A percentile compares a stretch with the other conserved stretches of the same genome.
phyloP scores from a whole-genome alignment of 2,329 filamentous ascomycete species.

The Neonectria neomacrospora region DNA sequence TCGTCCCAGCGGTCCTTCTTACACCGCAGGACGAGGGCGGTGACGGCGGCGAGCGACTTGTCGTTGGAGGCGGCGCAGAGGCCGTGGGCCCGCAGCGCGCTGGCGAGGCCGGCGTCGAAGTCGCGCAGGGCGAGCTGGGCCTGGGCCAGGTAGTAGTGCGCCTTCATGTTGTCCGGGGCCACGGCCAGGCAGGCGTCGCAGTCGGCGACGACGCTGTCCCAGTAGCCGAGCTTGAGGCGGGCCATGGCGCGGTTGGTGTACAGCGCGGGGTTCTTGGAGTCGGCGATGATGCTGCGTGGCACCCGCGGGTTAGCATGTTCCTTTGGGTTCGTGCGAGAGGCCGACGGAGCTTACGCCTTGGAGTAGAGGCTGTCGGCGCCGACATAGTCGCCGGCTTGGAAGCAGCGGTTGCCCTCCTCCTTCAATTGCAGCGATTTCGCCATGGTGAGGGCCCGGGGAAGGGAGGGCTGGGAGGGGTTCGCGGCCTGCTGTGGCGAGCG shows the following conservation, averaged over 20 bases:
- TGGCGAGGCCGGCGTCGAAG: conserved; percentile 76
- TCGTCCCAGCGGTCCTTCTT: conserved; percentile 90
- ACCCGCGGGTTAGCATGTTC: too few relatives aligned
- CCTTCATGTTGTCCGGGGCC: conserved; percentile 76
- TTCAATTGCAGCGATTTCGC: conserved; percentile 58
- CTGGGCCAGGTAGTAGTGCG: conserved; percentile 83
- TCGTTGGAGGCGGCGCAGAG: conserved; percentile 72
- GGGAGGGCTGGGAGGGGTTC: not conserved
- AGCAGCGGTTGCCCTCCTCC: conserved; percentile 72
- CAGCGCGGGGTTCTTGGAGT: conserved; percentile 79
- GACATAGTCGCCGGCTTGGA: conserved; percentile 71
- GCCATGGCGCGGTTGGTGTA: conserved; percentile 93
- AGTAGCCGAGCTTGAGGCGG: conserved; percentile 77
- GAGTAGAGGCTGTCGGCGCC: conserved; percentile 77
- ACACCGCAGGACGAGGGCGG: conserved; percentile 77
- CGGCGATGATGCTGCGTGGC: conserved; percentile 80
- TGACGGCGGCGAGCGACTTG: conserved; percentile 76
- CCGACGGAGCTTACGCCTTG: conserved; percentile 72
- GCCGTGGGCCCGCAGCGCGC: conserved; percentile 78
- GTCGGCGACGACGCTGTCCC: conserved; percentile 80
- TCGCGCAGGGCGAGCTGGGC: conserved; percentile 76
- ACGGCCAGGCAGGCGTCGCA: conserved; percentile 80
- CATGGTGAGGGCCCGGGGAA: conserved; percentile 39
- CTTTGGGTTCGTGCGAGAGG: too few relatives aligned
- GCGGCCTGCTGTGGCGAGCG: not conserved